Percentiles rank a stretch among this genome's conserved stretches.
Evolutionary conservation across 163 green algal species (phyloP).

Genomic region (Volvox carteri): DNA sequence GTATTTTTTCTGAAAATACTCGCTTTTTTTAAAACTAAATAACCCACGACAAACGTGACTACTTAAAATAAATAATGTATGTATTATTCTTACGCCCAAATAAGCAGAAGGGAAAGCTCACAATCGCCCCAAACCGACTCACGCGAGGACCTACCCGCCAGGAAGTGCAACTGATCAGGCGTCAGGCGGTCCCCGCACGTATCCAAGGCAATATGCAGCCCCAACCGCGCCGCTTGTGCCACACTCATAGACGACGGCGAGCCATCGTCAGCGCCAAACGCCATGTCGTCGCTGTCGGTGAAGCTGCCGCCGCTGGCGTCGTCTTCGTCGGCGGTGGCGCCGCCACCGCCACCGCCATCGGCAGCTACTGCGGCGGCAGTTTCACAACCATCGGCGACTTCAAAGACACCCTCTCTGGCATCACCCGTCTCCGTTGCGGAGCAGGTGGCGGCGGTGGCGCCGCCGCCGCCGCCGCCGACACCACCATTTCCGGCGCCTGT

Average conservation of each 20-base stretch:
- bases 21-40: no score
- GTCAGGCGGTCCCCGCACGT: slow-evolving; percentile 22
- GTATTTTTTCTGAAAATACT: no score
- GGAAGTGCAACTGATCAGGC: slow-evolving; percentile 35
- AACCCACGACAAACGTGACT: no score
- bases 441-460: no score
- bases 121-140: no score
- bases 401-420: no score
- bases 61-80: no score
- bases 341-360: not conserved
- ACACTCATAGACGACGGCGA: slow-evolving; percentile 9
- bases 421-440: no score
- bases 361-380: not conserved
- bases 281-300: not conserved
- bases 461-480: no score
- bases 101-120: no score
- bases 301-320: slow-evolving; percentile 7
- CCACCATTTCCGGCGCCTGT: not conserved
- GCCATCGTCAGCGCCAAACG: not conserved
- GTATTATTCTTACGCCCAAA: no score
- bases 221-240: slow-evolving; percentile 33
- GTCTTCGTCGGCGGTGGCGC: not conserved
- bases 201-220: slow-evolving; percentile 38
- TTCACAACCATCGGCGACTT: not conserved
- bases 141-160: slow-evolving; percentile 37